phyloP scores from a whole-genome alignment of 345 rosid species.

The Syzygium grande region DNA sequence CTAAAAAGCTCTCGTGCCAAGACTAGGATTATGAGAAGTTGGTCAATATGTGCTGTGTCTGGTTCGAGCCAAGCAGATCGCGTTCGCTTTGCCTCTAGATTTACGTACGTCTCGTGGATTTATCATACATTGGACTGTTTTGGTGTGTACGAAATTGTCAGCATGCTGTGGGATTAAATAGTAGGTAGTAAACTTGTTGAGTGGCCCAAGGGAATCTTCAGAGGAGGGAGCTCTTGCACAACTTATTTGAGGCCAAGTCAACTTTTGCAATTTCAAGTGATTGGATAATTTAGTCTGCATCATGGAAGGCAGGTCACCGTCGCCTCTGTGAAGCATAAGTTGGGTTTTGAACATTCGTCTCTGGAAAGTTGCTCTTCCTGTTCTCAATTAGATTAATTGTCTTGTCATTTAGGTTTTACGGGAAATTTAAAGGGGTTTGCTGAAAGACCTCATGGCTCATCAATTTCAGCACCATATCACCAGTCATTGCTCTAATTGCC shows the following conservation, averaged over 20 bases:
- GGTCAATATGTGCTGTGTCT: neutral
- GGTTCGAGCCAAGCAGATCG: neutral
- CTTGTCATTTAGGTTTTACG: neutral
- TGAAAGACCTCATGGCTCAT: neutral
- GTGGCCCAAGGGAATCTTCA: neutral
- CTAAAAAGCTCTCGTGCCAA: neutral
- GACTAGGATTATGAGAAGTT: neutral
- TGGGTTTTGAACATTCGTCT: neutral
- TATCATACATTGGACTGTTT: neutral
- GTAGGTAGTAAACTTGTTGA: neutral
- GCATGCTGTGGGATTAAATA: neutral
- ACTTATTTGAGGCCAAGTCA: neutral
- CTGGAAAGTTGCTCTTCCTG: neutral
- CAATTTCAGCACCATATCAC: neutral
- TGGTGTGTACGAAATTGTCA: neutral
- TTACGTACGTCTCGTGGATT: neutral
- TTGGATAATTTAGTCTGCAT: neutral
- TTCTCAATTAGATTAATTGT: neutral
- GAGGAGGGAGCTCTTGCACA: neutral
- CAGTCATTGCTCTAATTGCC: neutral
- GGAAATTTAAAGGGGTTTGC: neutral
- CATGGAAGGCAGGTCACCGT: neutral
- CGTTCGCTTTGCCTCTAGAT: neutral
- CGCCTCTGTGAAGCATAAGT: neutral
- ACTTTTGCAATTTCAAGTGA: neutral